Conservation (phyloP, 2,329 filamentous ascomycete genomes). For the Macrophomina phaseolina region DNA sequence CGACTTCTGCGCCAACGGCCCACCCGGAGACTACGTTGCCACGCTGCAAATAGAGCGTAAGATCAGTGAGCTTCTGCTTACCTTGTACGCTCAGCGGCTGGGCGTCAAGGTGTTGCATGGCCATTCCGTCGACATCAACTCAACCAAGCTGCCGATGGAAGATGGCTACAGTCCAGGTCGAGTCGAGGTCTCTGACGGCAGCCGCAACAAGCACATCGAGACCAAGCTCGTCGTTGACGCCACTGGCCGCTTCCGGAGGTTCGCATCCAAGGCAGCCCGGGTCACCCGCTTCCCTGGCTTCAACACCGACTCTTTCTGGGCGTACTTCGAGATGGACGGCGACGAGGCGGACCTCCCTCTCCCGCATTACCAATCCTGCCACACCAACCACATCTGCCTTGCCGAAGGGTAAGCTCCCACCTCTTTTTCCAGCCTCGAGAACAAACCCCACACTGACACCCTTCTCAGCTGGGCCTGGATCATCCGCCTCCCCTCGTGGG, state of each 20-base stretch:
- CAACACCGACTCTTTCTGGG: slow-evolving; percentile 10
- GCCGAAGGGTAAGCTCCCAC: background rate
- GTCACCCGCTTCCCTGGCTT: background rate
- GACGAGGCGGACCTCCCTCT: background rate
- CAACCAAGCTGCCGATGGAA: background rate
- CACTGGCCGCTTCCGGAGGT: background rate
- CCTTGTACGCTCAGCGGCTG: background rate
- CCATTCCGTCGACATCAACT: background rate
- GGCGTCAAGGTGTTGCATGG: slow-evolving; percentile 5
- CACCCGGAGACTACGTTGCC: background rate
- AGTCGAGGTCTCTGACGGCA: background rate
- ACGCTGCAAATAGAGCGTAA: slow-evolving; percentile 6
- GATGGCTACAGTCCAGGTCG: background rate
- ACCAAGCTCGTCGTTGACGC: slow-evolving; percentile 6
- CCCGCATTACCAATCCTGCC: background rate
- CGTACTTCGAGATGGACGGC: slow-evolving; percentile 2
- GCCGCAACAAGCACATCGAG: background rate
- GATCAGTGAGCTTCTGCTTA: background rate
- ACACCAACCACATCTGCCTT: slow-evolving; percentile 11
- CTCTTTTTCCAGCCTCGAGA: background rate
- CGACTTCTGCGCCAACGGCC: slow-evolving; percentile 10
- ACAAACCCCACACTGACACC: background rate
- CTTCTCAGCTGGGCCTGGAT: slow-evolving; percentile 5
- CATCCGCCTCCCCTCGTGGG: slow-evolving; percentile 2
- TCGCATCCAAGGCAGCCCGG: slow-evolving; percentile 1